Percentiles rank a stretch among this genome's conserved stretches.
Evolutionary conservation across 75 land plant genomes (phyloP).

Genomic region (Selaginella moellendorffii): DNA sequence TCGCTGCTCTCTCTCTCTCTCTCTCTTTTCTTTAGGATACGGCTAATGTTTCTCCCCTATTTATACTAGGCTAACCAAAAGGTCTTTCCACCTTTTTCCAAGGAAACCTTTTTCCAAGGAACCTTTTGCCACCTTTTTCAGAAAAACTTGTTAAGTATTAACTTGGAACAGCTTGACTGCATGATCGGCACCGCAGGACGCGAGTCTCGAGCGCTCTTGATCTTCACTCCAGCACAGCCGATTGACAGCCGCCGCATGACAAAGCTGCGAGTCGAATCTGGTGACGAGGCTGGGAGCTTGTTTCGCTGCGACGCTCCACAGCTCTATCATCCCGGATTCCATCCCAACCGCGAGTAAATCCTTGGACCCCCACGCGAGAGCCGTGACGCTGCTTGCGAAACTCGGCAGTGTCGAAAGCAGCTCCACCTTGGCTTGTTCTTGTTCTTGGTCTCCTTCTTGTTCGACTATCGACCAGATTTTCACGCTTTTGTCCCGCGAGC

Average conservation of each 20-base stretch:
- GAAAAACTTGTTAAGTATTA: not conserved
- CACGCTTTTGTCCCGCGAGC: slow-evolving; percentile 79
- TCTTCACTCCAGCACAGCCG: slow-evolving; percentile 52
- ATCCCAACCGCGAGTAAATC: slow-evolving; percentile 68
- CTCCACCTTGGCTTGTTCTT: slow-evolving; percentile 38
- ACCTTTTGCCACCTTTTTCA: no score
- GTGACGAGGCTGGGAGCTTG: slow-evolving; percentile 12
- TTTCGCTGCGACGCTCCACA: slow-evolving; percentile 56
- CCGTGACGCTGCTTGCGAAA: slow-evolving; percentile 66
- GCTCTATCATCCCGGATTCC: slow-evolving; percentile 73
- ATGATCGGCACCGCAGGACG: slow-evolving; percentile 90
- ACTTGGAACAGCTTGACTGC: slow-evolving; percentile 63
- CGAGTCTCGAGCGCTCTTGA: slow-evolving; percentile 36
- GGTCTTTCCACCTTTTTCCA: no score
- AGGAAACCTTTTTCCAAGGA: no score
- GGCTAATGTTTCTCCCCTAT: no score
- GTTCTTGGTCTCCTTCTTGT: no score
- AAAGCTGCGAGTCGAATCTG: slow-evolving; percentile 46
- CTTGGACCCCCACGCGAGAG: slow-evolving; percentile 63
- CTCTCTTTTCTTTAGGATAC: no score
- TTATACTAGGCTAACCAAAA: no score
- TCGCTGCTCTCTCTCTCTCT: slow-evolving; percentile 1
- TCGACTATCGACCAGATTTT: slow-evolving; percentile 56
- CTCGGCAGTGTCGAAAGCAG: slow-evolving; percentile 31
- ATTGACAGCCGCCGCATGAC: slow-evolving; percentile 75